Evolutionary conservation across 192 early-diverging fungal species (phyloP), one percentile per base, ranked within the genome.

Genomic region (Podila verticillata): DNA sequence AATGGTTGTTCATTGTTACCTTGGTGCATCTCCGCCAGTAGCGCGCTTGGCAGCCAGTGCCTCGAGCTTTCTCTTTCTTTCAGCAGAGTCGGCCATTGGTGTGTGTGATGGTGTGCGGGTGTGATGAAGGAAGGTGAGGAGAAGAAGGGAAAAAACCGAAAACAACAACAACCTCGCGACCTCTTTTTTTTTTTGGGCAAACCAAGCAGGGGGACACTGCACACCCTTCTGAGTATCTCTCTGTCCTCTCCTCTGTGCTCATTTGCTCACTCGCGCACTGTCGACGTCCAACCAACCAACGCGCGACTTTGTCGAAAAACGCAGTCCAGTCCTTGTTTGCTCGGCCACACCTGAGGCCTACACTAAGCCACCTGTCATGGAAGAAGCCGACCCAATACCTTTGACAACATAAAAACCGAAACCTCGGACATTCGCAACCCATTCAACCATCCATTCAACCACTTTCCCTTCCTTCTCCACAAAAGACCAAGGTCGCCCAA

Each of bases 31-130:
- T 4, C 66, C 68, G 49, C 22, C 28, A 22, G 22, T 0, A 24
- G 75, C 28, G 65, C 75, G 75, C 66, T 72, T 79, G 32, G 75
- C 68, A n/a, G 75, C 75, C 31, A 79, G 62, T 3, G 68, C 75
- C 39, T 63, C 48, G 39, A 79, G 69, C 48, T 79, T 79, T 57
- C 65, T 71, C 48, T 65, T 79, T 71, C 75, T 61, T 17, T 79
- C 75, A 13, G 64, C 58, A 32, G 64, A 32, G 68, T 79, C 75
- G 57, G 75, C 32, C 75, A 79, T 79, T 48, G 28, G 48, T 17
- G 0, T 39, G 61, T 22, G 32, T 5, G n/a, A 15, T 9, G 62
- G 30, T 51, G 63, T 34, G 63, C 8, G 26, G 48, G 48, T 7
- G 48, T n/a, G 30, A 47, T 26, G 19, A 5, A 10, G 34, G 22